Evolutionary conservation across 2,329 filamentous ascomycete genomes (phyloP).

Genomic region (Venturia nashicola): DNA sequence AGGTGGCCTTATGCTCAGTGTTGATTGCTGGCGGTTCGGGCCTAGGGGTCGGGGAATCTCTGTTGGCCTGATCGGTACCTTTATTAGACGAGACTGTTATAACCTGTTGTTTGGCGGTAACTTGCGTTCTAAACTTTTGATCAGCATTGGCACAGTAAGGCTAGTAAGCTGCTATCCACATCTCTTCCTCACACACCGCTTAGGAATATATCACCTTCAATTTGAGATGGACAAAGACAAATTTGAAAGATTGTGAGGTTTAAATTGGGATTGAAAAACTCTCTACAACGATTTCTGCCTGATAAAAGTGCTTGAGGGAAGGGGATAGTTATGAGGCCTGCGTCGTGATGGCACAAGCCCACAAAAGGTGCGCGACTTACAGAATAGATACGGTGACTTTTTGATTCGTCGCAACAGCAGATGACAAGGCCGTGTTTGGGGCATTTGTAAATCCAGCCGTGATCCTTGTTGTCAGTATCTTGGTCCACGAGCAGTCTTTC

Average conservation of each 20-base stretch:
- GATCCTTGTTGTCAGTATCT: background rate
- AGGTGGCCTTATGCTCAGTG: background rate
- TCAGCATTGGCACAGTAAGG: background rate
- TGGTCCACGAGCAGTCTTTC: background rate
- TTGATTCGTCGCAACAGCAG: background rate
- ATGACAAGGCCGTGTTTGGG: background rate
- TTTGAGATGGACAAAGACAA: too few relatives aligned
- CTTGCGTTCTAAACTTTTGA: background rate
- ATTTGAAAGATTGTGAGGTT: too few relatives aligned
- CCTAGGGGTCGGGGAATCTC: background rate
- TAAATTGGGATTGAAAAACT: too few relatives aligned
- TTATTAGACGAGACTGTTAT: background rate
- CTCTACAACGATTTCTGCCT: too few relatives aligned
- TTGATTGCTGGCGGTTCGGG: background rate
- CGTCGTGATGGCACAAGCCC: too few relatives aligned
- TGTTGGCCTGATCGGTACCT: background rate
- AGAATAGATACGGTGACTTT: constrained; percentile 6
- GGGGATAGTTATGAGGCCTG: too few relatives aligned
- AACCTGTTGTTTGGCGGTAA: background rate
- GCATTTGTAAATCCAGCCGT: background rate
- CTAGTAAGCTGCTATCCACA: background rate
- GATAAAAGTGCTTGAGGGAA: too few relatives aligned
- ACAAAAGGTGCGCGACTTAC: background rate
- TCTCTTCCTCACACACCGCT: background rate
- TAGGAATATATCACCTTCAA: background rate